Conservation (phyloP, 306 rosid genomes). For the Prunus salicina region DNA sequence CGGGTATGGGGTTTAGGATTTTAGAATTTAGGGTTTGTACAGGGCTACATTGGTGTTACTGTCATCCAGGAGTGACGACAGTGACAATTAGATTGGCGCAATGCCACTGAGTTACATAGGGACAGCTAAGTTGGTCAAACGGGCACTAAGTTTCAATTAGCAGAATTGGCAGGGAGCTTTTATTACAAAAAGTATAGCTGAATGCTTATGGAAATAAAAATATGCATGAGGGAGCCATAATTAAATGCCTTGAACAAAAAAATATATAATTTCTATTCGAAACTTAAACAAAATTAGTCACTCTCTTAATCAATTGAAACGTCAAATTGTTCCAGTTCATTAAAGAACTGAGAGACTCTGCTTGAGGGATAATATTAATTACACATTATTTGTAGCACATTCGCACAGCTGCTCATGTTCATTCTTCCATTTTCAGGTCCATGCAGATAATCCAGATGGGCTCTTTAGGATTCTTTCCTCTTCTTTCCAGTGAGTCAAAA, state of each 20-base stretch:
- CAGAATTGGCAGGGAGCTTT: neutral
- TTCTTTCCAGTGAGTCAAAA: conserved; percentile 58
- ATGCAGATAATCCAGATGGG: conserved; percentile 93
- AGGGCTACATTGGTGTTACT: neutral
- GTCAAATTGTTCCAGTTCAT: neutral
- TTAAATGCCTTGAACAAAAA: no score
- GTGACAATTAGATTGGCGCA: neutral
- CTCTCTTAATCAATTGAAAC: neutral
- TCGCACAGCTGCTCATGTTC: conserved; percentile 6
- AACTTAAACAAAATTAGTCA: neutral
- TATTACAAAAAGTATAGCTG: neutral
- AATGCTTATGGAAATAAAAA: neutral
- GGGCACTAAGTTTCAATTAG: neutral
- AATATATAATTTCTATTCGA: neutral
- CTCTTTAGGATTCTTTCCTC: conserved; percentile 84
- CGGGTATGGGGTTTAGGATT: neutral
- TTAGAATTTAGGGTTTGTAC: neutral
- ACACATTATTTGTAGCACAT: neutral
- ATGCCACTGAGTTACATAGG: neutral
- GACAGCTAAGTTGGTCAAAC: neutral
- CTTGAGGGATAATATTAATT: neutral
- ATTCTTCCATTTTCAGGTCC: conserved; percentile 55
- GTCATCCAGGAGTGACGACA: neutral
- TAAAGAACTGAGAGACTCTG: neutral
- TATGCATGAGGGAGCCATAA: neutral